Conservation (phyloP, 148 eudicot species). For the Mesembryanthemum crystallinum region DNA sequence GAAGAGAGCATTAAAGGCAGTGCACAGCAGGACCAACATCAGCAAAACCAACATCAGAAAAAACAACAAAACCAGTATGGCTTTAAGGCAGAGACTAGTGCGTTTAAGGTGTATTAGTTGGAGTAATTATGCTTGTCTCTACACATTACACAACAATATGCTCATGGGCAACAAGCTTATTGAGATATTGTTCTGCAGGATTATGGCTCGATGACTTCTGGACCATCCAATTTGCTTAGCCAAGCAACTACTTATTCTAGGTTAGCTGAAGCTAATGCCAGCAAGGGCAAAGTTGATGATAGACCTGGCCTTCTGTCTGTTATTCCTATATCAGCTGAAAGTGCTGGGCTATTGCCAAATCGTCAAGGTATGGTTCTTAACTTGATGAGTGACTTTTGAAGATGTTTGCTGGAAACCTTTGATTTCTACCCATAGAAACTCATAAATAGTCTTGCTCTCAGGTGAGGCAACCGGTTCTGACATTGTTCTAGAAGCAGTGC, state of each 20-base stretch:
- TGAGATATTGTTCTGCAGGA: slow-evolving; percentile 27
- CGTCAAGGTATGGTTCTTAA: slow-evolving; percentile 45
- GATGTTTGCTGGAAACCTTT: slow-evolving; percentile 1
- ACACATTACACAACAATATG: background rate
- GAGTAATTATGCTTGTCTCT: background rate
- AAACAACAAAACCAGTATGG: slow-evolving; percentile 17
- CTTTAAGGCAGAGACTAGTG: slow-evolving; percentile 30
- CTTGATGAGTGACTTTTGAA: background rate
- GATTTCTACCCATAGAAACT: background rate
- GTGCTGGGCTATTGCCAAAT: slow-evolving; percentile 68
- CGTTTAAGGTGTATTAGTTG: slow-evolving; percentile 29
- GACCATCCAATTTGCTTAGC: slow-evolving; percentile 51
- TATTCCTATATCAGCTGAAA: slow-evolving; percentile 95
- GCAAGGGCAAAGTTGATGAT: slow-evolving; percentile 41
- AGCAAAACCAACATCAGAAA: slow-evolving; percentile 14
- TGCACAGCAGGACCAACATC: slow-evolving; percentile 15
- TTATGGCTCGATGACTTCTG: slow-evolving; percentile 30
- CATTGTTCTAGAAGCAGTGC: slow-evolving; percentile 74
- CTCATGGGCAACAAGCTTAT: slow-evolving; percentile 11
- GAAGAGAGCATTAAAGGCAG: slow-evolving; percentile 20
- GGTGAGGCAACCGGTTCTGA: slow-evolving; percentile 75
- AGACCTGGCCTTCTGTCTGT: slow-evolving; percentile 65
- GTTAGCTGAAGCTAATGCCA: slow-evolving; percentile 56
- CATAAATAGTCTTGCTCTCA: slow-evolving; percentile 33
- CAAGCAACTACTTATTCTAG: slow-evolving; percentile 72